Conservation (phyloP, 176 grass and related monocot species). For the Alloteropsis semialata region DNA sequence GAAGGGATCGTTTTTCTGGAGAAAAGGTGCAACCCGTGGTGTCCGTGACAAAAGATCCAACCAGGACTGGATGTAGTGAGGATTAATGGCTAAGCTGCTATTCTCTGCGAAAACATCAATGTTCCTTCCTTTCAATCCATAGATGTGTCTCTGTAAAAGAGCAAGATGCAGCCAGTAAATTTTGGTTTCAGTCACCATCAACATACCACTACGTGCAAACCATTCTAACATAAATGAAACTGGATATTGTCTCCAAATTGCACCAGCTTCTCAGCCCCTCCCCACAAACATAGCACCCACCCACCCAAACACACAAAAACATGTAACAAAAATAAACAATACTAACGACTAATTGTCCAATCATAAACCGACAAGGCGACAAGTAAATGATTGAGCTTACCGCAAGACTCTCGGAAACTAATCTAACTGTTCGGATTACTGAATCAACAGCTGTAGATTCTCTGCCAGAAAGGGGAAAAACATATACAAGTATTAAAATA, state of each 20-base stretch:
- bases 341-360: not conserved
- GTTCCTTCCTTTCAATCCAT: constrained; percentile 74
- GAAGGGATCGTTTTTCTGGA: constrained; percentile 85
- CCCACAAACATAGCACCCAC: not conserved
- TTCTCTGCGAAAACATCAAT: constrained; percentile 82
- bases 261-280: not conserved
- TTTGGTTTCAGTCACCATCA: not conserved
- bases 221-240: not conserved
- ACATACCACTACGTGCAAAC: not conserved
- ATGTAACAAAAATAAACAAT: not conserved
- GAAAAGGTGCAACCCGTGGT: constrained; percentile 92
- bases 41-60: constrained; percentile 86
- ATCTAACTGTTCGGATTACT: constrained; percentile 70
- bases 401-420: constrained; percentile 90
- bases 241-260: not conserved
- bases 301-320: not conserved
- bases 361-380: not conserved
- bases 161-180: not conserved
- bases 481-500: not conserved
- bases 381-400: constrained; percentile 52
- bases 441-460: constrained; percentile 66
- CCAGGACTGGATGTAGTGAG: constrained; percentile 73
- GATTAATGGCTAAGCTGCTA: constrained; percentile 84
- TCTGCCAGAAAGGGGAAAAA: constrained; percentile 38
- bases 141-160: constrained; percentile 85